A percentile compares a stretch with the other conserved stretches of the same genome.
phyloP scores from a whole-genome alignment of 2,329 filamentous ascomycete genomes.

The Purpureocillium lavendulum region DNA sequence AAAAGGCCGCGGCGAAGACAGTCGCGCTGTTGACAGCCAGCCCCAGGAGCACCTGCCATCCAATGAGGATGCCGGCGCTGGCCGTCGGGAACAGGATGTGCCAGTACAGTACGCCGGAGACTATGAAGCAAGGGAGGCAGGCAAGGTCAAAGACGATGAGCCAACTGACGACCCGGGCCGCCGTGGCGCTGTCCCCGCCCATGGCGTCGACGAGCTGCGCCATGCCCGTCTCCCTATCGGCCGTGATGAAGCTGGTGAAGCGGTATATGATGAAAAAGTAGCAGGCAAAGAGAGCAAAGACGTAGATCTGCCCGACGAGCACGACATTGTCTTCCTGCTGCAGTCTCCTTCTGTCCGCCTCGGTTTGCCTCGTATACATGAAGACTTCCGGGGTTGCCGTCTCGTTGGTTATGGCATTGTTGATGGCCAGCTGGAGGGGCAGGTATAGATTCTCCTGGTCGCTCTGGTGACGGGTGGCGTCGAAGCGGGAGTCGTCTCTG shows the following conservation, averaged over 20 bases:
- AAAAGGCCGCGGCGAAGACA: conserved; percentile 43
- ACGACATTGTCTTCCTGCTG: conserved; percentile 6
- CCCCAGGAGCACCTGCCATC: conserved; percentile 39
- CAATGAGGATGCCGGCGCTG: conserved; percentile 22
- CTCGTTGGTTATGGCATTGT: conserved; percentile 20
- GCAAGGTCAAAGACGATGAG: conserved; percentile 15
- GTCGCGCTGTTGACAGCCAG: conserved; percentile 53
- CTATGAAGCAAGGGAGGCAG: conserved; percentile 29
- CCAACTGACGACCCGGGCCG: conserved; percentile 16
- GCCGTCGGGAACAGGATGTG: conserved; percentile 18
- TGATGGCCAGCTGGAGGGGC: conserved; percentile 23
- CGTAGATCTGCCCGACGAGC: conserved; percentile 10
- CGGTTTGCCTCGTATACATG: conserved; percentile 9
- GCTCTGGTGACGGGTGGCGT: conserved; percentile 31
- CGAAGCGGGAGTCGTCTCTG: conserved; percentile 30
- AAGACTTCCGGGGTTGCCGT: conserved; percentile 10
- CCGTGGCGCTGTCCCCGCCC: conserved; percentile 32
- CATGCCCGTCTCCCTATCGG: conserved; percentile 22
- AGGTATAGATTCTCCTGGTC: conserved; percentile 14
- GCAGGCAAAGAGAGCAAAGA: conserved; percentile 14
- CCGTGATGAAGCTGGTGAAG: conserved; percentile 13
- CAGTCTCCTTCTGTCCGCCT: no score
- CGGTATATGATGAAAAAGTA: conserved; percentile 13
- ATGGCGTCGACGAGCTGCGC: conserved; percentile 23
- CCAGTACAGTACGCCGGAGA: conserved; percentile 26